phyloP scores from a whole-genome alignment of 306 rosid species.

The Quillaja saponaria region DNA sequence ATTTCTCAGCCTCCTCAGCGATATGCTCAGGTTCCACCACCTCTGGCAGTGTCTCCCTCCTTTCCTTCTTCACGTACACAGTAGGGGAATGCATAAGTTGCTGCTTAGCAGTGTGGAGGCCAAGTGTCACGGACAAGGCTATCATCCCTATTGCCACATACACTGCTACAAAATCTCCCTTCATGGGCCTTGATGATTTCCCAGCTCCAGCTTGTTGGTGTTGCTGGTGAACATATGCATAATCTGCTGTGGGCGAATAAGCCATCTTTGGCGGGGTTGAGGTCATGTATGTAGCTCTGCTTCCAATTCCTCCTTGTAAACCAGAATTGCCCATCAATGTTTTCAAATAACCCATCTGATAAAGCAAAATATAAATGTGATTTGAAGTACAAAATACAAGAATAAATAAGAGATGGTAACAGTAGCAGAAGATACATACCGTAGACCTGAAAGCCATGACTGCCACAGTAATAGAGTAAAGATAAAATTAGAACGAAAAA shows the following conservation, averaged over 20 bases:
- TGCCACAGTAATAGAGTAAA: background rate
- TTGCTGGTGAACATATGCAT: constrained; percentile 22
- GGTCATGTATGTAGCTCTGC: constrained; percentile 31
- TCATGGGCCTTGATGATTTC: constrained; percentile 13
- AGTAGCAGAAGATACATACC: constrained; percentile 29
- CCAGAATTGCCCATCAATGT: constrained; percentile 34
- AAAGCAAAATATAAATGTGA: background rate
- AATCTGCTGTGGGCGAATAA: constrained; percentile 44
- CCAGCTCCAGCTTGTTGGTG: constrained; percentile 3
- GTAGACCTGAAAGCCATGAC: constrained; percentile 48
- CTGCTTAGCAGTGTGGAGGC: constrained; percentile 72
- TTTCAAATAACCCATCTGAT: constrained; percentile 45
- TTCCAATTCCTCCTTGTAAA: constrained; percentile 9
- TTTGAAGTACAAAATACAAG: background rate
- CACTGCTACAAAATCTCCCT: constrained; percentile 58
- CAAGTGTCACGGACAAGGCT: constrained; percentile 39
- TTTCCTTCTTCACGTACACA: constrained; percentile 63
- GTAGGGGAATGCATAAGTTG: constrained; percentile 58
- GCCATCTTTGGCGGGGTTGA: constrained; percentile 53
- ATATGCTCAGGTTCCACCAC: constrained; percentile 85
- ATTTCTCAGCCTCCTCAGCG: constrained; percentile 45
- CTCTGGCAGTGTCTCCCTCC: constrained; percentile 82
- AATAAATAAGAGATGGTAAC: background rate
- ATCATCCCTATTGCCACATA: constrained; percentile 77
- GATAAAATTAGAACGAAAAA: background rate